A percentile compares a stretch with the other conserved stretches of the same genome.
These are phyloP conservation scores for Aspergillus fumigatiaffinis DNA, from an alignment of 2,329 filamentous ascomycete genomes.

Conservation along the genomic window DNA sequence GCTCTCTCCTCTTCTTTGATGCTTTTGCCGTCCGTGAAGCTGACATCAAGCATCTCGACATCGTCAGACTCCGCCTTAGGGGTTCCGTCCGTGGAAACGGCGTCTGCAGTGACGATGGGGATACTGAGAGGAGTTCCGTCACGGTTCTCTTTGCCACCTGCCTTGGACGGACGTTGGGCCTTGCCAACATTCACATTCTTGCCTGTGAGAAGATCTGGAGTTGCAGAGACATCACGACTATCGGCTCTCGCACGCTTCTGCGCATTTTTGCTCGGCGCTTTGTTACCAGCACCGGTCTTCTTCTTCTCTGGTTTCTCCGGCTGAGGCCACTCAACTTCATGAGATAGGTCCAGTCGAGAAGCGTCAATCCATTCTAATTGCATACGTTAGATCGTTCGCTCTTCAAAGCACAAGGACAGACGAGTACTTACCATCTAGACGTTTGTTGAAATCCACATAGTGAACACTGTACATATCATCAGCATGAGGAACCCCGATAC, in stretches of 20 bases:
- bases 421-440: slow-evolving; percentile 51
- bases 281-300: slow-evolving; percentile 59
- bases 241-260: slow-evolving; percentile 50
- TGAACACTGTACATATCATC: slow-evolving; percentile 59
- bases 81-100: slow-evolving; percentile 37
- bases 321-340: slow-evolving; percentile 94
- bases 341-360: slow-evolving; percentile 75
- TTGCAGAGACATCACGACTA: slow-evolving; percentile 54
- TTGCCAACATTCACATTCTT: slow-evolving; percentile 47
- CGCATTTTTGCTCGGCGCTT: slow-evolving; percentile 55
- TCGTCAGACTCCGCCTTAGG: slow-evolving; percentile 39
- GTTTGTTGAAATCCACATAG: slow-evolving; percentile 97
- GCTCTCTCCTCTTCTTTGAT: slow-evolving; percentile 38
- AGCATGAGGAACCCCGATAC: slow-evolving; percentile 5
- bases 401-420: neutral
- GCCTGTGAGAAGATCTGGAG: slow-evolving; percentile 49
- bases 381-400: slow-evolving; percentile 32
- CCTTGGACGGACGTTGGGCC: slow-evolving; percentile 49
- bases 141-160: slow-evolving; percentile 59
- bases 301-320: slow-evolving; percentile 86
- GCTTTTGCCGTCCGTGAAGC: slow-evolving; percentile 25
- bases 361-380: slow-evolving; percentile 78
- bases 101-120: slow-evolving; percentile 31
- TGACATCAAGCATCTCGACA: slow-evolving; percentile 42
- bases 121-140: slow-evolving; percentile 35